Evolutionary conservation across 2,329 filamentous ascomycete species (phyloP), one percentile per base, ranked within the genome.

Genomic region (Chaetothyriales sp.): DNA sequence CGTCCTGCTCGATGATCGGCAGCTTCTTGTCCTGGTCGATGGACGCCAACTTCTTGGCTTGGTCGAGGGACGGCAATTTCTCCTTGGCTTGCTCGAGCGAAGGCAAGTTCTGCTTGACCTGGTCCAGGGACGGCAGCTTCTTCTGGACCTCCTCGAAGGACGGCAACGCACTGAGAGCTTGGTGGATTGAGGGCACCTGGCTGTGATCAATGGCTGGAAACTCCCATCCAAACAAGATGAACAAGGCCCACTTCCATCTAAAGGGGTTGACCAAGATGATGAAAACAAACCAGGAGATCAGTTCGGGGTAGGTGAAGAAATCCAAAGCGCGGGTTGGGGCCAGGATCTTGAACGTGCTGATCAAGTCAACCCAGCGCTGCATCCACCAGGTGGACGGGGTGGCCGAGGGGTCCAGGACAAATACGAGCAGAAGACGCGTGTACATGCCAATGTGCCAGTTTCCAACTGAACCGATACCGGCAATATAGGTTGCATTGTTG

Each of bases 371-470:
- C 86, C 87, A 93, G 20, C 79, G 74, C 67, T 84, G 76, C 85
- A 92, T 93, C 78, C 83, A 83, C 56, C 75, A 78, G 4, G 80
- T 73, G 2, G 74, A 76, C 0, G 87, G 86, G 0, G 84, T 75
- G 0, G 85, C 81, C 19, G 90, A 68, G 0, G 86, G 86, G 60
- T 93, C 86, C 12, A 83, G 74, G 50, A 93, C 73, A 63, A 92
- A 92, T 85, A 92, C 90, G 58, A 93, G 76, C 5, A 93, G 70
- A 55, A 93, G 83, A 4, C 87, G 76, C 0, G 86, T 93, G 68
- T 92, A 93, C 60, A 93, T 90, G 3, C 86, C 87, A 45, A 93
- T 90, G 61, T 93, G 86, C 75, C 84, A 90, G 65, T 92, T 89
- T 0, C 86, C 84, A 1, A 92, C 84, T 0, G 83, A 56, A 48